phyloP scores from a whole-genome alignment of 1,284 basidiomycete genomes.

The Puccinia sorghi region DNA sequence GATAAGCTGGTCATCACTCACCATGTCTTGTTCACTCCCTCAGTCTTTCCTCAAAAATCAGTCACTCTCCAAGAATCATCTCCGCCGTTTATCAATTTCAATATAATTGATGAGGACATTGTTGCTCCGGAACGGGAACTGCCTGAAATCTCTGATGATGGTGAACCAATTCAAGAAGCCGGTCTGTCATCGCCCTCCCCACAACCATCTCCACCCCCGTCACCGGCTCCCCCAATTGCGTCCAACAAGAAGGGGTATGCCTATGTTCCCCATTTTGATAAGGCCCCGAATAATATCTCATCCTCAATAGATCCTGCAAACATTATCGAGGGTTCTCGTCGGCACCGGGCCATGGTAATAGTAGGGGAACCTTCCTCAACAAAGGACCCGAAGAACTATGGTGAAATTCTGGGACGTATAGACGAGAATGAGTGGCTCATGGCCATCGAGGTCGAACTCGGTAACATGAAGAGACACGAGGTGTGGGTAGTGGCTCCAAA shows the following conservation, averaged over 20 bases:
- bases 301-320: not conserved
- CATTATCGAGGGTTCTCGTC: not conserved
- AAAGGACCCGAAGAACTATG: not conserved
- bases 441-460: not conserved
- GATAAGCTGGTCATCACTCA: not conserved
- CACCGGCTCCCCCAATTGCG: not conserved
- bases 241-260: conserved; percentile 1
- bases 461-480: conserved; percentile 3
- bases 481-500: conserved; percentile 17
- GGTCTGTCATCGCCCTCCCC: too few species aligned
- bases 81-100: not conserved
- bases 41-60: not conserved
- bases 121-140: too few species aligned
- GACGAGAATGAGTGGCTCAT: conserved; percentile 10
- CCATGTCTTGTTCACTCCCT: not conserved
- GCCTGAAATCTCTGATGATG: too few species aligned
- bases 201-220: too few species aligned
- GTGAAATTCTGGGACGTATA: not conserved
- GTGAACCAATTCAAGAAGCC: too few species aligned
- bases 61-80: too few species aligned
- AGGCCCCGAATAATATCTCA: conserved; percentile 6
- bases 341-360: not conserved
- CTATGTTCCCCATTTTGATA: not conserved
- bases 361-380: not conserved
- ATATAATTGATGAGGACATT: too few species aligned